Evolutionary conservation across 108 stramenopile genomes (phyloP).

Genomic region (Conticribra guillardii): DNA sequence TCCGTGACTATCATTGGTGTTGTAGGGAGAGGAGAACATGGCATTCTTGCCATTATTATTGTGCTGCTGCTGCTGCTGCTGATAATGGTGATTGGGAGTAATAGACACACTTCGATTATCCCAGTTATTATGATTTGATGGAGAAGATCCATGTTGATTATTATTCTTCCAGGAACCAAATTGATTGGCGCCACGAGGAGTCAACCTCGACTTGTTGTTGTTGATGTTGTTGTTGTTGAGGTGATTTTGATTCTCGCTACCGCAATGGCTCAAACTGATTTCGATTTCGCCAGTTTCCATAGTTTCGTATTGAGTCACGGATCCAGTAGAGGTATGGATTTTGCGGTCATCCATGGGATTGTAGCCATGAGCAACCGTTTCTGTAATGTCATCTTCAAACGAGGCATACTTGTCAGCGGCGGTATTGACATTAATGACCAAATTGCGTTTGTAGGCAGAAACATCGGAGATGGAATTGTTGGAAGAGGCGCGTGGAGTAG

Average conservation of each 20-base stretch:
- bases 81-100: neutral
- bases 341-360: neutral
- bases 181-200: no score
- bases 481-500: neutral
- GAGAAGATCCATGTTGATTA: no score
- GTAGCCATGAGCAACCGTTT: neutral
- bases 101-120: neutral
- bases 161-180: no score
- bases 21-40: no score
- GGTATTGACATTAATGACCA: neutral
- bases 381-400: conserved; percentile 16
- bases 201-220: neutral
- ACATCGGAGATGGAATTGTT: neutral
- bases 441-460: neutral
- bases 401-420: conserved; percentile 9
- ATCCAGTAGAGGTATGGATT: neutral
- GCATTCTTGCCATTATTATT: no score
- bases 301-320: neutral
- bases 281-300: neutral
- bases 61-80: neutral
- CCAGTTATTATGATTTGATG: no score
- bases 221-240: neutral
- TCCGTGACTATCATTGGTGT: no score
- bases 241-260: neutral
- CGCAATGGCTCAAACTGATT: neutral